These are phyloP conservation scores for Periconia macrospinosa DNA, from an alignment of 2,329 filamentous ascomycete genomes.

Conservation along the genomic window DNA sequence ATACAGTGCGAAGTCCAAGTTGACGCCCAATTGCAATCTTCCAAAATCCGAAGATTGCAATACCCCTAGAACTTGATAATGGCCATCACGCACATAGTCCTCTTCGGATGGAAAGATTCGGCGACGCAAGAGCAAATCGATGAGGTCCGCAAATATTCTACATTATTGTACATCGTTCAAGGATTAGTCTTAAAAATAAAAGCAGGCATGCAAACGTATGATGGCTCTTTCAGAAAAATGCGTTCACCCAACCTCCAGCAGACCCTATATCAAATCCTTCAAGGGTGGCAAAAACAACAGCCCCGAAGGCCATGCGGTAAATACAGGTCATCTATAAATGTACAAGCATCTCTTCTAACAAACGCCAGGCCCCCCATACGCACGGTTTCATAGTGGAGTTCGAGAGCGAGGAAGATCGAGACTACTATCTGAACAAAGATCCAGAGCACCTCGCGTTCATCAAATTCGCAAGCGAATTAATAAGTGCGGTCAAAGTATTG, in stretches of 20 bases:
- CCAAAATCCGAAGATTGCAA: too few relatives aligned
- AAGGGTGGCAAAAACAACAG: slow-evolving; percentile 66
- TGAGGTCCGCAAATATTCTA: slow-evolving; percentile 48
- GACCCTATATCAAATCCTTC: slow-evolving; percentile 62
- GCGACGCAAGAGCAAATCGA: slow-evolving; percentile 54
- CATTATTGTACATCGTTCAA: slow-evolving; percentile 1
- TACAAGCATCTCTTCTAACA: not conserved
- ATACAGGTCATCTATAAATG: not conserved
- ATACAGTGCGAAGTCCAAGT: too few relatives aligned
- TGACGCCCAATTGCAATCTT: too few relatives aligned
- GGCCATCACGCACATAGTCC: slow-evolving; percentile 68
- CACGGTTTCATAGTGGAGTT: slow-evolving; percentile 74
- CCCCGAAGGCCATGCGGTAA: slow-evolving; percentile 62
- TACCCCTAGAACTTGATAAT: slow-evolving; percentile 47
- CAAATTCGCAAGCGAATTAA: slow-evolving; percentile 50
- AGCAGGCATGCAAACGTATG: slow-evolving; percentile 60
- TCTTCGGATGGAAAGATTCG: slow-evolving; percentile 65
- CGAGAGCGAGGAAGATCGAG: slow-evolving; percentile 62
- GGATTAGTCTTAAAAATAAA: slow-evolving; percentile 9
- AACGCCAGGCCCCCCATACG: slow-evolving; percentile 58
- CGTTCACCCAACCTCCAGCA: slow-evolving; percentile 59
- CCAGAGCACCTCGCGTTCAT: slow-evolving; percentile 65
- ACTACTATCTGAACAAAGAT: slow-evolving; percentile 69
- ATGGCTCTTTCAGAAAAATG: slow-evolving; percentile 61
- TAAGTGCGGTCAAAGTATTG: slow-evolving; percentile 60